These are phyloP conservation scores for Geotrichum siamense DNA, from an alignment of 1,139 yeast species.

Conservation along the genomic window DNA sequence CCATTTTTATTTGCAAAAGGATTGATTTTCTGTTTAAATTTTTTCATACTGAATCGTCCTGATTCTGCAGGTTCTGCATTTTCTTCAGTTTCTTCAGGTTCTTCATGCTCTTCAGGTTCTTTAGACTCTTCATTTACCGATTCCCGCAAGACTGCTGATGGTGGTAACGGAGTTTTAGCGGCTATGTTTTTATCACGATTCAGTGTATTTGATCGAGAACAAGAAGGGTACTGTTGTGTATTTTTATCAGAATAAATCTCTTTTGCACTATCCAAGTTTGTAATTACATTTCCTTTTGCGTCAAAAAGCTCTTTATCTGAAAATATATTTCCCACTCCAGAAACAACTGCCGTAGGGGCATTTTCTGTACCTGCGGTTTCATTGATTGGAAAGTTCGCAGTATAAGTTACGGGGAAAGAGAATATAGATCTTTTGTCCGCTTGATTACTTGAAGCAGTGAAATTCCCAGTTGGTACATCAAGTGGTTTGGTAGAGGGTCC, in stretches of 20 bases:
- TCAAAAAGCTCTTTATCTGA: not conserved
- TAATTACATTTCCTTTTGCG: not conserved
- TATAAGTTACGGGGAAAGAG: slow-evolving; percentile 1
- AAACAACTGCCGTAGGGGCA: slow-evolving; percentile 1
- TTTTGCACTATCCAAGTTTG: not conserved
- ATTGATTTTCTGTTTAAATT: not conserved
- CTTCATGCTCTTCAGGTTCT: not conserved
- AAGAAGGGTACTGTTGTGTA: not conserved
- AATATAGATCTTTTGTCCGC: not conserved
- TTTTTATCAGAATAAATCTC: not conserved
- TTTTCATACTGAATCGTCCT: not conserved
- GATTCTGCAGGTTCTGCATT: not conserved
- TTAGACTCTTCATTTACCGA: too few species aligned
- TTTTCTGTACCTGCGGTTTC: not conserved
- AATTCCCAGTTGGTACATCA: not conserved
- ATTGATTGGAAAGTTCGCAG: not conserved
- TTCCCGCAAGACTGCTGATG: too few species aligned
- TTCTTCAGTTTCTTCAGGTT: not conserved
- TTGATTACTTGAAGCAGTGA: too few species aligned
- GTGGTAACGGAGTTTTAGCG: slow-evolving; percentile 1
- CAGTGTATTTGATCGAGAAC: not conserved
- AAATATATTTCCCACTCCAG: slow-evolving; percentile 1
- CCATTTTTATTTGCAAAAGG: not conserved
- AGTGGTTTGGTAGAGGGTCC: not conserved
- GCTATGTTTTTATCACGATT: not conserved